A percentile compares a stretch with the other conserved stretches of the same genome.
phyloP scores from a whole-genome alignment of 352 stramenopile species.

The Globisporangium megalacanthum region DNA sequence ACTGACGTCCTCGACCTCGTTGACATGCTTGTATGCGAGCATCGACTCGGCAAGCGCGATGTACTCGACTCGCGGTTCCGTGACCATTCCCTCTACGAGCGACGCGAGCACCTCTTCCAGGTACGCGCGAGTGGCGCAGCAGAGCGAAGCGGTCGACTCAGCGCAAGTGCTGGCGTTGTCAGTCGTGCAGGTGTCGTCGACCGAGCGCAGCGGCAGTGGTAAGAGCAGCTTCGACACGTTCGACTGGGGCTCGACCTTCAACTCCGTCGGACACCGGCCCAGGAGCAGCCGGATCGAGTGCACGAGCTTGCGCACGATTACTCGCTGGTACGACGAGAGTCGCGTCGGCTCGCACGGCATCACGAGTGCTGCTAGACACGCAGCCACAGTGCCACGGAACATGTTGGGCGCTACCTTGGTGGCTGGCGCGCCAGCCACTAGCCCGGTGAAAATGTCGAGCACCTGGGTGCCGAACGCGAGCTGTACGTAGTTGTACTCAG shows the following conservation, averaged over 20 bases:
- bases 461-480: constrained; percentile 54
- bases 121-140: constrained; percentile 16
- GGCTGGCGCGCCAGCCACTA: constrained; percentile 42
- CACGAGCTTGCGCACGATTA: constrained; percentile 39
- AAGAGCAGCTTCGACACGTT: constrained; percentile 56
- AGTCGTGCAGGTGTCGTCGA: not conserved
- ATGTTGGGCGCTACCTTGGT: constrained; percentile 62
- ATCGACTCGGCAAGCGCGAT: constrained; percentile 37
- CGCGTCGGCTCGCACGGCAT: constrained; percentile 10
- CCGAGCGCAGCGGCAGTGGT: constrained; percentile 23
- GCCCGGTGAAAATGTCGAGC: constrained; percentile 57
- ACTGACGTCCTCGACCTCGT: constrained; percentile 28
- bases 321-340: constrained; percentile 48
- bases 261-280: constrained; percentile 11
- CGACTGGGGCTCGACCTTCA: constrained; percentile 34
- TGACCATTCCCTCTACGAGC: constrained; percentile 44
- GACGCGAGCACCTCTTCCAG: constrained; percentile 48
- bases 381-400: constrained; percentile 52
- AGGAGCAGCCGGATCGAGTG: constrained; percentile 50
- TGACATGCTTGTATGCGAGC: constrained; percentile 31
- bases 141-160: too few species aligned
- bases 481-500: constrained; percentile 63
- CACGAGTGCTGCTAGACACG: constrained; percentile 41
- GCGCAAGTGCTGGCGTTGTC: not conserved
- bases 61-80: constrained; percentile 44